Conservation (phyloP, 1,284 basidiomycete species). For the Wallemia ichthyophaga region DNA sequence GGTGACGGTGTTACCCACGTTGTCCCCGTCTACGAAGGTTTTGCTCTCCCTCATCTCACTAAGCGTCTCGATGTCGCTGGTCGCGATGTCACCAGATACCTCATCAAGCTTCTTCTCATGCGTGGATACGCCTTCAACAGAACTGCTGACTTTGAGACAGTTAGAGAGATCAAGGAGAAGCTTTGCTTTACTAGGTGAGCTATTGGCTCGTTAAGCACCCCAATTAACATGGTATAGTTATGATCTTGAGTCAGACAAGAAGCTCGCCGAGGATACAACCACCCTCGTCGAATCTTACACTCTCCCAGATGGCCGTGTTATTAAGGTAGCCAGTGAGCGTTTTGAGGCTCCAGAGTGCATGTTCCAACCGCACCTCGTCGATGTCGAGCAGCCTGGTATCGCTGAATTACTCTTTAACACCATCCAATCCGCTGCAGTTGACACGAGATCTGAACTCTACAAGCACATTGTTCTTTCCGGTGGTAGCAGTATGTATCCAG, state of each 20-base stretch:
- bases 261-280: constrained; percentile 83
- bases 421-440: constrained; percentile 72
- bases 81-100: constrained; percentile 85
- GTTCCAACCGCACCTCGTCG: constrained; percentile 97
- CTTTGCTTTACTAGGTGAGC: constrained; percentile 70
- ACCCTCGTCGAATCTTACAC: constrained; percentile 87
- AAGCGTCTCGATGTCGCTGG: constrained; percentile 87
- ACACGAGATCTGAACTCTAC: constrained; percentile 71
- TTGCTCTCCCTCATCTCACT: constrained; percentile 76
- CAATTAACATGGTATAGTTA: constrained; percentile 26
- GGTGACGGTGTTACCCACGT: constrained; percentile 98
- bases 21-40: constrained; percentile 93
- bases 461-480: constrained; percentile 95
- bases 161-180: constrained; percentile 95
- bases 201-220: background rate
- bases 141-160: constrained; percentile 96
- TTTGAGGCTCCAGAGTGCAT: constrained; percentile 99
- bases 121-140: constrained; percentile 97
- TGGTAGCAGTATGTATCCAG: constrained; percentile 95
- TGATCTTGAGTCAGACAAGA: constrained; percentile 78
- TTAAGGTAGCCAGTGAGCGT: constrained; percentile 96
- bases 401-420: constrained; percentile 95
- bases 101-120: constrained; percentile 95
- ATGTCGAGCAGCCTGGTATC: constrained; percentile 85
- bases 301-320: constrained; percentile 77